Conservation (phyloP, 2,329 filamentous ascomycete species). For the Ascosphaera apis region DNA sequence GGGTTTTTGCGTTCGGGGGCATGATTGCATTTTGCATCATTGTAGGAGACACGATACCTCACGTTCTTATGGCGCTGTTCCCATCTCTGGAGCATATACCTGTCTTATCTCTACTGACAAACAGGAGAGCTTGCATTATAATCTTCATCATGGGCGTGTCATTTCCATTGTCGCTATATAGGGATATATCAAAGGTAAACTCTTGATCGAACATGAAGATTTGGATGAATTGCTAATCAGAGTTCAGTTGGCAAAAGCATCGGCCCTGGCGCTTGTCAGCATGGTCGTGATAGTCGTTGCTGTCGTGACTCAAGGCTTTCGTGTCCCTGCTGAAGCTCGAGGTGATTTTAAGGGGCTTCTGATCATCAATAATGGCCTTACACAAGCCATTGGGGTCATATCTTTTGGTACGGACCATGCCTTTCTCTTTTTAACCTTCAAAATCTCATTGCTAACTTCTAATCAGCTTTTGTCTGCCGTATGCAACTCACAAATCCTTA, state of each 20-base stretch:
- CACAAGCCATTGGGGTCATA: slow-evolving; percentile 92
- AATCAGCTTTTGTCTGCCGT: slow-evolving; percentile 42
- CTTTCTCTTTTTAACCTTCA: slow-evolving; percentile 1
- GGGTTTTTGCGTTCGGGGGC: slow-evolving; percentile 94
- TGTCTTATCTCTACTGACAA: slow-evolving; percentile 59
- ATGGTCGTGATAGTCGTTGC: slow-evolving; percentile 81
- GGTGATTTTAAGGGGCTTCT: slow-evolving; percentile 50
- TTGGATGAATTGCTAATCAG: slow-evolving; percentile 12
- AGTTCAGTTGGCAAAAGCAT: slow-evolving; percentile 76
- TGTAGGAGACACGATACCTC: slow-evolving; percentile 86
- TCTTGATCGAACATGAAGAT: not conserved
- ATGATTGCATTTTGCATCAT: slow-evolving; percentile 98
- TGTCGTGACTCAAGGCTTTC: slow-evolving; percentile 60
- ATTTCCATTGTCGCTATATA: slow-evolving; percentile 76
- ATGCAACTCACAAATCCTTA: slow-evolving; percentile 10
- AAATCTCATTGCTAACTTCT: slow-evolving; percentile 12
- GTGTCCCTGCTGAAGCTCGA: slow-evolving; percentile 46
- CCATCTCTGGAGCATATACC: slow-evolving; percentile 48
- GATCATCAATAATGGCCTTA: slow-evolving; percentile 66
- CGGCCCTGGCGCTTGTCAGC: slow-evolving; percentile 72
- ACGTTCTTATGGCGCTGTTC: slow-evolving; percentile 64
- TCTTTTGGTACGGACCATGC: slow-evolving; percentile 50
- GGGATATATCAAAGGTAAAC: slow-evolving; percentile 83
- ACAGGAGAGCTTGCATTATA: slow-evolving; percentile 67
- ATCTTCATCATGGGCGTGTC: slow-evolving; percentile 69